Base-by-base conservation (phyloP, 257 asterid genomes). In the Plectranthus barbatus region DNA sequence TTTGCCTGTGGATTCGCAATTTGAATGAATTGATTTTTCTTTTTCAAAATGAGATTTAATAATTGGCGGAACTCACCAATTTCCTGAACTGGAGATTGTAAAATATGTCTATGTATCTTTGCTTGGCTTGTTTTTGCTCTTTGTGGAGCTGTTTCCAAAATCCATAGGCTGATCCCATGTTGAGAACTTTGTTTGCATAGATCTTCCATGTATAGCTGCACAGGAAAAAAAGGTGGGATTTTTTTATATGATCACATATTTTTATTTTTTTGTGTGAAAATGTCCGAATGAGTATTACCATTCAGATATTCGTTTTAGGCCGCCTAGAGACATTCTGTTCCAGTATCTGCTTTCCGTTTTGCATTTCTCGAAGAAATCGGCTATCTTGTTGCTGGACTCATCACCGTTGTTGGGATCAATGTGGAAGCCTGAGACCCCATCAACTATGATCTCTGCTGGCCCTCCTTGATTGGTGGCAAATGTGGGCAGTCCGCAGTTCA, bases 391-490 rank as follows among this genome's bases (percentile, higher is more conserved):
- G 72, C 86, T 83, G 3, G 95, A 60, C 5, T 81, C 84, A 2
- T 86, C 84, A 0, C 92, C 90, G 6, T 83, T 80, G 55, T 74
- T 81, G 29, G 97, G 95, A 65, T 90, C 83, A n/a, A 90, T 84
- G 47, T 81, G 97, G 64, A 84, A 84, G 14, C 97, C 97, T 0
- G 95, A 90, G 56, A 81, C 65, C 15, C 92, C 92, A 62, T 90
- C 94, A 1, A 84, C 83, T 40, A 90, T 84, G 12, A 90, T 90
- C 64, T 90, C 97, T 20, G 97, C 94, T 1, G 95, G 94, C 41
- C 97, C 97, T 3, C 97, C 95, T 83, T 90, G 95, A 68, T 85
- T 90, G 5, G 97, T 87, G 0, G 97, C 95, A 49, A 90, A 83
- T n/a, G 92, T 84, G 51, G 97, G 97, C 48, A 90, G 53, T 53